Conservation (phyloP, 495 filamentous ascomycete species). For the Mytilinidion resinicola region DNA sequence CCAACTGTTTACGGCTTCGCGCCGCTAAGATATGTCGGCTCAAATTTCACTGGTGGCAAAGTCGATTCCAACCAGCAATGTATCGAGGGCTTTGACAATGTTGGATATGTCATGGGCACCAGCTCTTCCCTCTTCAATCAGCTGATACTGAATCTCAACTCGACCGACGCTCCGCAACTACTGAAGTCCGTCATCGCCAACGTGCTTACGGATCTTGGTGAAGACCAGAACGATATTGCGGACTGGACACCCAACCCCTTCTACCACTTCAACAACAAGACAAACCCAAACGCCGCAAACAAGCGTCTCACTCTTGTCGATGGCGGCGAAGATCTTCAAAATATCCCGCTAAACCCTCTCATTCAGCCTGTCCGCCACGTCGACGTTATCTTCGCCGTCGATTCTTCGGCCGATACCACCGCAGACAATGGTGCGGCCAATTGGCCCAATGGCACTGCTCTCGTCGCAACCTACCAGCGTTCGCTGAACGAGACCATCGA, state of each 20-base stretch:
- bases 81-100: constrained; percentile 76
- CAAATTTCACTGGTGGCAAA: constrained; percentile 64
- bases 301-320: constrained; percentile 70
- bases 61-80: constrained; percentile 57
- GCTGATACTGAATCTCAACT: constrained; percentile 55
- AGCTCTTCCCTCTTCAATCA: constrained; percentile 87
- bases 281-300: constrained; percentile 52
- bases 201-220: constrained; percentile 51
- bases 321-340: constrained; percentile 81
- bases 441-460: constrained; percentile 84
- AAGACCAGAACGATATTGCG: constrained; percentile 68
- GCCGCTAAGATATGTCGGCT: constrained; percentile 68
- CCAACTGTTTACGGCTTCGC: constrained; percentile 74
- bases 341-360: constrained; percentile 77
- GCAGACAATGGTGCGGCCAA: constrained; percentile 14
- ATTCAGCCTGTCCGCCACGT: constrained; percentile 73
- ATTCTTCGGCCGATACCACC: constrained; percentile 72
- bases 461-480: constrained; percentile 80
- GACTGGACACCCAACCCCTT: constrained; percentile 83
- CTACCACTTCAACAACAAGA: constrained; percentile 56
- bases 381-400: constrained; percentile 89
- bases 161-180: constrained; percentile 48
- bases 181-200: constrained; percentile 46
- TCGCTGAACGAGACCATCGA: constrained; percentile 51
- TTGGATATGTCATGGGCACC: constrained; percentile 82